phyloP scores from a whole-genome alignment of 495 filamentous ascomycete species.

The Clavariopsis aquatica region DNA sequence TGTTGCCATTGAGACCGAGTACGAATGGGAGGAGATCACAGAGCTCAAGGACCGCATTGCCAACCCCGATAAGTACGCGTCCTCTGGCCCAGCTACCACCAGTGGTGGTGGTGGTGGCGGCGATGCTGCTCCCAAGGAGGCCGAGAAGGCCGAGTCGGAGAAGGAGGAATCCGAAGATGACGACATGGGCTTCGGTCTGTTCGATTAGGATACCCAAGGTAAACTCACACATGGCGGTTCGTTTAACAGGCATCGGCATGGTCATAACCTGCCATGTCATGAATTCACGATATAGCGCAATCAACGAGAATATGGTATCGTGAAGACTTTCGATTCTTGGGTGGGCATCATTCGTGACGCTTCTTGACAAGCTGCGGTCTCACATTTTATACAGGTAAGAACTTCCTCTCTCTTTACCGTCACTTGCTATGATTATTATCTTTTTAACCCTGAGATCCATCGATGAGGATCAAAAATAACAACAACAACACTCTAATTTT shows the following conservation, averaged over 20 bases:
- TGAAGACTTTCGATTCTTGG: not conserved
- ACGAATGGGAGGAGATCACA: conserved; percentile 93
- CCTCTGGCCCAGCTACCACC: conserved; percentile 63
- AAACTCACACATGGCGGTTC: conserved; percentile 2
- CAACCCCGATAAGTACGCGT: conserved; percentile 93
- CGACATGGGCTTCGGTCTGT: conserved; percentile 65
- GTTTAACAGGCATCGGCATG: not conserved
- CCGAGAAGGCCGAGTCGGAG: conserved; percentile 51
- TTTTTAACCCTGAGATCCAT: conserved; percentile 60
- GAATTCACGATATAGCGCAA: conserved; percentile 26
- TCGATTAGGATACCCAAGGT: conserved; percentile 50
- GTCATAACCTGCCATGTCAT: not conserved
- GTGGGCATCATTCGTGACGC: conserved; percentile 17
- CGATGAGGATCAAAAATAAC: conserved; percentile 53
- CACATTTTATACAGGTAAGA: conserved; percentile 1
- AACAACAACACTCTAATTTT: conserved; percentile 65
- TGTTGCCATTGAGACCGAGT: conserved; percentile 86
- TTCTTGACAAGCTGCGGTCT: conserved; percentile 10
- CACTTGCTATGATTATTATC: conserved; percentile 51
- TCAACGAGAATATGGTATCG: conserved; percentile 21
- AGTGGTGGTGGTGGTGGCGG: conserved; percentile 55
- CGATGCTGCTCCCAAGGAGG: conserved; percentile 50
- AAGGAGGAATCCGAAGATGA: conserved; percentile 64
- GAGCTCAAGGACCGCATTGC: conserved; percentile 98
- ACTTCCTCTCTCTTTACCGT: conserved; percentile 26